These are phyloP conservation scores for Fraxinus sp. DNA, from an alignment of 305 asterid genomes.

Conservation along the genomic window DNA sequence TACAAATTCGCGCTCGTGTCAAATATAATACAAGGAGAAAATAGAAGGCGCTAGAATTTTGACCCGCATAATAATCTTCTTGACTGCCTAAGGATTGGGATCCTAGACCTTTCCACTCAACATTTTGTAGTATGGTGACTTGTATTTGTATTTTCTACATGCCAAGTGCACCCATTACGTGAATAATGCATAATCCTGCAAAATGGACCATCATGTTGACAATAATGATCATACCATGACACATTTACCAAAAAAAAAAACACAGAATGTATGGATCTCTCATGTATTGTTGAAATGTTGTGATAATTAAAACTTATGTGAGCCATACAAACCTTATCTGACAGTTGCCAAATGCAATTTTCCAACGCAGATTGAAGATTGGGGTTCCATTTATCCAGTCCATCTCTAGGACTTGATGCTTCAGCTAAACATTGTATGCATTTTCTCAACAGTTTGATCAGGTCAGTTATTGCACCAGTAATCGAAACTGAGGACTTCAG, in stretches of 20 bases:
- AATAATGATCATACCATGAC: neutral
- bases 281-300: neutral
- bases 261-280: neutral
- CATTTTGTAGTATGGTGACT: neutral
- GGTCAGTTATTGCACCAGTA: slow-evolving; percentile 44
- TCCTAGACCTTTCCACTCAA: neutral
- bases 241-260: neutral
- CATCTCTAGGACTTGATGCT: slow-evolving; percentile 29
- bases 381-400: slow-evolving; percentile 25
- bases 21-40: neutral
- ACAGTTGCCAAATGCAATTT: slow-evolving; percentile 42
- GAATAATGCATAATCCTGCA: neutral
- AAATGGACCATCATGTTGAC: neutral
- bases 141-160: neutral
- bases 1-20: neutral
- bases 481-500: slow-evolving; percentile 36
- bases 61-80: neutral
- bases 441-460: slow-evolving; percentile 41
- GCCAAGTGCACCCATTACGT: neutral
- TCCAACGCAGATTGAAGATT: slow-evolving; percentile 47
- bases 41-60: neutral
- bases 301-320: neutral
- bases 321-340: slow-evolving; percentile 40
- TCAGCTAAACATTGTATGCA: slow-evolving; percentile 37
- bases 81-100: neutral